Evolutionary conservation across 2,329 filamentous ascomycete species (phyloP).

Genomic region (Penicillium sp.): DNA sequence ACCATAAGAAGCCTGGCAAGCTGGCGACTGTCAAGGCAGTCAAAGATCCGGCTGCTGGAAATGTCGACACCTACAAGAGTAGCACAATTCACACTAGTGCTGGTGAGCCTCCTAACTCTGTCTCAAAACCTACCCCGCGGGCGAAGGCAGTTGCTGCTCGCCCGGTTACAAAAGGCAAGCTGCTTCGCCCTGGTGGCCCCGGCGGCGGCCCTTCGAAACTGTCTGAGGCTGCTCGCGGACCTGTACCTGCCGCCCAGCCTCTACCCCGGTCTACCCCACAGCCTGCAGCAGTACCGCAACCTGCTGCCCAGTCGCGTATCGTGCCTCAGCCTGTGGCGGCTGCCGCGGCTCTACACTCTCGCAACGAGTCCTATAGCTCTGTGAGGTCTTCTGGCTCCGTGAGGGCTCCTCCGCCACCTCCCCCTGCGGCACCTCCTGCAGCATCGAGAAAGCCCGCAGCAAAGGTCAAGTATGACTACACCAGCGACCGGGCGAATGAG

Average conservation of each 20-base stretch:
- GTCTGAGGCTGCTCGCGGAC: slow-evolving; percentile 39
- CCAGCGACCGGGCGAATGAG: slow-evolving; percentile 79
- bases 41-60: slow-evolving; percentile 73
- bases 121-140: slow-evolving; percentile 80
- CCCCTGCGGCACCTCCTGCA: slow-evolving; percentile 59
- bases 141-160: slow-evolving; percentile 81
- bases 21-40: slow-evolving; percentile 82
- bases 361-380: slow-evolving; percentile 56
- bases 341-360: slow-evolving; percentile 46
- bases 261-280: slow-evolving; percentile 30
- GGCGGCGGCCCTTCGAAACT: slow-evolving; percentile 74
- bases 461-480: slow-evolving; percentile 90
- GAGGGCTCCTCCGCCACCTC: slow-evolving; percentile 63
- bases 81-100: slow-evolving; percentile 80
- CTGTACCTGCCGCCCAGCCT: slow-evolving; percentile 37
- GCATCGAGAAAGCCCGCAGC: slow-evolving; percentile 70
- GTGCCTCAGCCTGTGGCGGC: slow-evolving; percentile 26
- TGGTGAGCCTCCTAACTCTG: slow-evolving; percentile 78
- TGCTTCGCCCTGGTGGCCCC: slow-evolving; percentile 87
- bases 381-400: slow-evolving; percentile 61
- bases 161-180: slow-evolving; percentile 88
- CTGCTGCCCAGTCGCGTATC: slow-evolving; percentile 41
- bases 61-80: slow-evolving; percentile 89
- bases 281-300: slow-evolving; percentile 31
- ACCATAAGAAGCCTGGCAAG: slow-evolving; percentile 97